These are phyloP conservation scores for Sclerotinia borealis DNA, from an alignment of 2,329 filamentous ascomycete species.

Conservation along the genomic window DNA sequence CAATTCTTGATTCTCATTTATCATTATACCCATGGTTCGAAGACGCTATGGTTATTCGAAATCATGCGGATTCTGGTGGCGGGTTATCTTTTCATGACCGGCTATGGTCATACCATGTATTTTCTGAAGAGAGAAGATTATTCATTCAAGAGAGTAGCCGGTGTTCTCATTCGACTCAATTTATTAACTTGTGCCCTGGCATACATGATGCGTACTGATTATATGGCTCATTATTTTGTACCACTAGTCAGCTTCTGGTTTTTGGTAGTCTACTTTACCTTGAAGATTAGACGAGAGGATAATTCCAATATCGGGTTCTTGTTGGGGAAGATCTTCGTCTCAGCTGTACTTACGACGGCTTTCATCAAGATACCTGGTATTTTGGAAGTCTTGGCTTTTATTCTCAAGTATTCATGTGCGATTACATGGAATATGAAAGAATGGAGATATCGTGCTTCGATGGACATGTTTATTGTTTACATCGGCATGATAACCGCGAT, in stretches of 20 bases:
- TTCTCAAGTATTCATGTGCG: slow-evolving; percentile 38
- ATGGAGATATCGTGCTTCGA: slow-evolving; percentile 44
- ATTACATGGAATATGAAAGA: slow-evolving; percentile 44
- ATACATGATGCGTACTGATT: slow-evolving; percentile 51
- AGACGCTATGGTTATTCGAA: slow-evolving; percentile 46
- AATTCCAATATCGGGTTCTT: slow-evolving; percentile 42
- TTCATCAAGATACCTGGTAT: slow-evolving; percentile 36
- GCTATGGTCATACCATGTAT: slow-evolving; percentile 55
- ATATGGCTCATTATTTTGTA: slow-evolving; percentile 53
- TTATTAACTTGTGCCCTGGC: slow-evolving; percentile 47
- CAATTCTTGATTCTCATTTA: slow-evolving; percentile 51
- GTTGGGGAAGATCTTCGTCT: slow-evolving; percentile 42
- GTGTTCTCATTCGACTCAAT: slow-evolving; percentile 52
- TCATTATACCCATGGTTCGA: slow-evolving; percentile 50
- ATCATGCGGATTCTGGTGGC: slow-evolving; percentile 48
- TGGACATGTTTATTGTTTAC: slow-evolving; percentile 52
- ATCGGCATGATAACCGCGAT: slow-evolving; percentile 48
- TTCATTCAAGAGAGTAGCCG: slow-evolving; percentile 45
- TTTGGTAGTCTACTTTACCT: slow-evolving; percentile 47
- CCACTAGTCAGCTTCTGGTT: slow-evolving; percentile 58
- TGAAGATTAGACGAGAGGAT: slow-evolving; percentile 37
- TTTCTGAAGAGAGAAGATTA: slow-evolving; percentile 52
- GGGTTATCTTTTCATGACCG: slow-evolving; percentile 56
- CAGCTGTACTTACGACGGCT: slow-evolving; percentile 37
- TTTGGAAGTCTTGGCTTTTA: slow-evolving; percentile 37